Evolutionary conservation across 1,139 yeast species (phyloP), one percentile per base, ranked within the genome.

Genomic region (Geotrichum phurueaensis): DNA sequence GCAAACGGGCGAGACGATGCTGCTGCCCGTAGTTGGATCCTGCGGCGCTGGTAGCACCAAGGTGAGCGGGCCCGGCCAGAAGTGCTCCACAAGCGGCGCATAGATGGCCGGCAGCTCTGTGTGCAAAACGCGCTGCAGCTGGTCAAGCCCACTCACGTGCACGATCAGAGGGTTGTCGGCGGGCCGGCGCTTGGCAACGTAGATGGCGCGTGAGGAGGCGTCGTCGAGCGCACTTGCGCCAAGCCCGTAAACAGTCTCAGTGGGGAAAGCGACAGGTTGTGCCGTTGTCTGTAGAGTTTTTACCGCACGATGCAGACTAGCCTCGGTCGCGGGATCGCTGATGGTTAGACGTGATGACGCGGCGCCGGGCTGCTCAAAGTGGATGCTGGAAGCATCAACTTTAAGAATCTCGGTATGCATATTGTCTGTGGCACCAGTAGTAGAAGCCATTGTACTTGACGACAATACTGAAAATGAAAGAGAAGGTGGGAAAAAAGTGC

Each of bases 41-140:
- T 15, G 43, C 0, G 72, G 79, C 6, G 86, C 81, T 0, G 97
- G 97, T 43, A 94, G 76, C 59, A 94, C 74, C 51, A 94, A 89
- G 0, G 97, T 91, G 62, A 94, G 76, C 0, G 99, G 99, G 0
- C 99, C 99, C 0, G 99, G 99, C 98, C 98, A 94, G 68, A 88
- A 87, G 64, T 79, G 78, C 1, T 79, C 78, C 6, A 92, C 77
- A 54, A 94, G 76, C 0, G 83, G 80, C 31, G 76, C 74, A 69
- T 94, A 94, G 0, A 85, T 79, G 0, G 75, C 73, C 0, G 98
- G 98, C 12, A 94, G 80, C 45, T 78, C 74, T 20, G 75, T 76
- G 13, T 82, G 79, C 51, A 86, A 75, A 51, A 86, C 72, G 27
- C 89, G 75, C 62, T 84, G 78, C 49, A 94, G 78, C 73, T 91